phyloP scores from a whole-genome alignment of 208 protist species.

The Acanthamoeba polyphaga region DNA sequence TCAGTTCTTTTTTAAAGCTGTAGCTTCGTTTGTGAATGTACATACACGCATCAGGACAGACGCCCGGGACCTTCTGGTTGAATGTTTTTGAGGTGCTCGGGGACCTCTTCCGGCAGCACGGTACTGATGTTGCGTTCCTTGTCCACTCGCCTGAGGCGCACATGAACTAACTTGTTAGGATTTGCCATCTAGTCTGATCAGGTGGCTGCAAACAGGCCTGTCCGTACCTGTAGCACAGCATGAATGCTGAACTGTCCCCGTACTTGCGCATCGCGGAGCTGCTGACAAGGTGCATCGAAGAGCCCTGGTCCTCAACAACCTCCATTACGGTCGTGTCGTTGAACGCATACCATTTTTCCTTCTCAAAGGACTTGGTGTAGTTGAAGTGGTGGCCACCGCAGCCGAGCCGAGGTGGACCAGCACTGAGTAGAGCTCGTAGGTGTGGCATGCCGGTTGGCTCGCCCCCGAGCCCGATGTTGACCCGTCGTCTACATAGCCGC shows the following conservation, averaged over 20 bases:
- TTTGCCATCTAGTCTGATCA: too few species aligned
- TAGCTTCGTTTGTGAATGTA: not conserved
- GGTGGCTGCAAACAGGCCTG: too few species aligned
- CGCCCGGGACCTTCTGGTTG: not conserved
- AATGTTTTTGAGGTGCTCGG: not conserved
- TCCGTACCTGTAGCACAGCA: constrained; percentile 46
- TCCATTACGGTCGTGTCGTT: constrained; percentile 39
- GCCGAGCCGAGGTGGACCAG: constrained; percentile 79
- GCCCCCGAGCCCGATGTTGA: not conserved
- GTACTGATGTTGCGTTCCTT: constrained; percentile 4
- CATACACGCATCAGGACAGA: not conserved
- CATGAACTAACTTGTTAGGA: too few species aligned
- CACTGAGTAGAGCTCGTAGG: constrained; percentile 82
- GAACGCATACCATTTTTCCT: constrained; percentile 78
- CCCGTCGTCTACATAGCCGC: constrained; percentile 49
- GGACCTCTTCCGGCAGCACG: constrained; percentile 17
- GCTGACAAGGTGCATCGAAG: not conserved
- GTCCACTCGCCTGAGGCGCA: not conserved
- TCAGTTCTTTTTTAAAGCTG: not conserved
- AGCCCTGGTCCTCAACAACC: not conserved
- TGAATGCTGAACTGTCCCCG: constrained; percentile 5
- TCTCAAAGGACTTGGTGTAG: constrained; percentile 72
- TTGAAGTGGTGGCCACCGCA: constrained; percentile 80
- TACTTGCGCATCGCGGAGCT: not conserved
- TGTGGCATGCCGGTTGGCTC: not conserved